phyloP scores from a whole-genome alignment of 2,329 filamentous ascomycete species.

The Colletotrichum orchidophilum region DNA sequence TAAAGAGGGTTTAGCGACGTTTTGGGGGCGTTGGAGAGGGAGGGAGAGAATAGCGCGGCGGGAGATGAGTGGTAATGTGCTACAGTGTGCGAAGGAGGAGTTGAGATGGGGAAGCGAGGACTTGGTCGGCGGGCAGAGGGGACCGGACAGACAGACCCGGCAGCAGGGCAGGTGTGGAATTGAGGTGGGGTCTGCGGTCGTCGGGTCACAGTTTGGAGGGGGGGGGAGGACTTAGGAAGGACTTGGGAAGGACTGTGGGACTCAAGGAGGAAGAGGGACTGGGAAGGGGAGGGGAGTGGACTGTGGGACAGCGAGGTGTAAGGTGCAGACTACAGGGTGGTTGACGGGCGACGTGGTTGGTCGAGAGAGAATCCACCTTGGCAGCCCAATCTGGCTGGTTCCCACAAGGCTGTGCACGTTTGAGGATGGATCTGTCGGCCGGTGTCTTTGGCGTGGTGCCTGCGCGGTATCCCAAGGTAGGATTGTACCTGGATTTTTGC shows the following conservation, averaged over 20 bases:
- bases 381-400: slow-evolving; percentile 26
- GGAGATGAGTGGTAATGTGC: slow-evolving; percentile 14
- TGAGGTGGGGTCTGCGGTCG: slow-evolving; percentile 12
- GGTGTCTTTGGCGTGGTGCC: slow-evolving; percentile 5
- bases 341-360: slow-evolving; percentile 15
- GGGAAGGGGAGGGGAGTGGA: neutral
- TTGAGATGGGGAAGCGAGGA: slow-evolving; percentile 31
- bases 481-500: slow-evolving; percentile 1
- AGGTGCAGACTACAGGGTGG: neutral
- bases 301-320: neutral
- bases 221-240: no score
- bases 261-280: neutral
- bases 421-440: slow-evolving; percentile 34
- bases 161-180: slow-evolving; percentile 4
- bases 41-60: slow-evolving; percentile 7
- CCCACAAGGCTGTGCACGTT: slow-evolving; percentile 38
- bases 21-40: slow-evolving; percentile 20
- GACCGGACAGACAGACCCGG: slow-evolving; percentile 14
- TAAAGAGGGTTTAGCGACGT: neutral
- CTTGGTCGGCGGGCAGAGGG: slow-evolving; percentile 8
- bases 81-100: slow-evolving; percentile 23
- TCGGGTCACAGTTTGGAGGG: slow-evolving; percentile 9
- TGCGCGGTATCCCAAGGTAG: neutral
- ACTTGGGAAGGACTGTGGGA: no score
- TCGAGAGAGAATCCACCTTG: neutral